A percentile compares a stretch with the other conserved stretches of the same genome.
These are phyloP conservation scores for Fraxinus greggii DNA, from an alignment of 305 asterid species.

Conservation along the genomic window DNA sequence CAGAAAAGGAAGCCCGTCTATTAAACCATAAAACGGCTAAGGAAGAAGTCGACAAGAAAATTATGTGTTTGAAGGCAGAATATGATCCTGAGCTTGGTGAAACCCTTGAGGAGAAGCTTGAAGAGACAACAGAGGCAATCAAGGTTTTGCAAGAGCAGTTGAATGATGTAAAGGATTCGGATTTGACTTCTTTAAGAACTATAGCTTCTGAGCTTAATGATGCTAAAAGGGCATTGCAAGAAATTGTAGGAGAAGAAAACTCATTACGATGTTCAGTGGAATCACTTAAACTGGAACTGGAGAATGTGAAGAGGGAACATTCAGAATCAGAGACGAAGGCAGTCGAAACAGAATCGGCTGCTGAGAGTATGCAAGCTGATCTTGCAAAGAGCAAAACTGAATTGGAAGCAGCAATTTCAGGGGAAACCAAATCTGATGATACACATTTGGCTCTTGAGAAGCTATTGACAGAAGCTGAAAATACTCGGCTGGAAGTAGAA, in stretches of 20 bases:
- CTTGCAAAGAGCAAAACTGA: slow-evolving; percentile 37
- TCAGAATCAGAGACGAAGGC: slow-evolving; percentile 39
- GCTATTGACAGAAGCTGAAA: slow-evolving; percentile 39
- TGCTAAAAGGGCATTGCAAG: slow-evolving; percentile 42
- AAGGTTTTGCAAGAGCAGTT: slow-evolving; percentile 57
- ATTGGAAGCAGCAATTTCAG: slow-evolving; percentile 28
- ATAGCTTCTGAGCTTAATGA: slow-evolving; percentile 44
- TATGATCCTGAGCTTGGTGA: slow-evolving; percentile 33
- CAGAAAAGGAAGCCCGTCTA: slow-evolving; percentile 61
- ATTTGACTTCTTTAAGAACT: slow-evolving; percentile 34
- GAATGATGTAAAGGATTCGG: slow-evolving; percentile 51
- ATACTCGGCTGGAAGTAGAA: slow-evolving; percentile 40
- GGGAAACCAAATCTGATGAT: slow-evolving; percentile 25
- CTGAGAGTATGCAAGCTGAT: slow-evolving; percentile 37
- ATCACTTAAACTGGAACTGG: slow-evolving; percentile 42
- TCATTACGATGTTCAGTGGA: slow-evolving; percentile 34
- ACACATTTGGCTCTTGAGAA: slow-evolving; percentile 36
- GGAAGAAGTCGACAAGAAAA: slow-evolving; percentile 49
- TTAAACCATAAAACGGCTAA: slow-evolving; percentile 45
- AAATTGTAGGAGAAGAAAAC: slow-evolving; percentile 36
- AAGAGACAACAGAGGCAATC: slow-evolving; percentile 57
- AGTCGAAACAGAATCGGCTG: slow-evolving; percentile 40
- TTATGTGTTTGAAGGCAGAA: slow-evolving; percentile 42
- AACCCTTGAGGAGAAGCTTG: slow-evolving; percentile 48
- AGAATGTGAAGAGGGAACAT: slow-evolving; percentile 37